Conservation (phyloP, 495 filamentous ascomycete genomes). For the Neurospora tetrasperma region DNA sequence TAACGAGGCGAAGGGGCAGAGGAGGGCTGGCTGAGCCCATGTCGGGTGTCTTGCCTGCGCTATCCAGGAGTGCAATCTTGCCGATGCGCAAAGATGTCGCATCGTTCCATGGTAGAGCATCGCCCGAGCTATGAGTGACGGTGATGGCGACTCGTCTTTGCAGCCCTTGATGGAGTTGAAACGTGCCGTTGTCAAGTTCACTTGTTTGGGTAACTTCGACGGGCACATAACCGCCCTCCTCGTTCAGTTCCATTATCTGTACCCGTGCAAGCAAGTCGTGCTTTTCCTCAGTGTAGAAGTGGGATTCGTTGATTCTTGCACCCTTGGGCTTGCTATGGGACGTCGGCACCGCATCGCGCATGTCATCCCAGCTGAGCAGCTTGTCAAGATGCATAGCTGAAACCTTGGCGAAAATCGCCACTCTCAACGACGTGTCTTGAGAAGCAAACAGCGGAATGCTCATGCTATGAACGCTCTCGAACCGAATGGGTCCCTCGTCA, state of each 20-base stretch:
- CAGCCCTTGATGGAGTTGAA: slow-evolving; percentile 90
- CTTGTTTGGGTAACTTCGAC: slow-evolving; percentile 84
- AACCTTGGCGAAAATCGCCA: slow-evolving; percentile 90
- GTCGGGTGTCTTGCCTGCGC: slow-evolving; percentile 73
- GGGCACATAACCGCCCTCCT: slow-evolving; percentile 81
- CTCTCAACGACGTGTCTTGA: slow-evolving; percentile 61
- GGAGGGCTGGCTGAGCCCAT: slow-evolving; percentile 60
- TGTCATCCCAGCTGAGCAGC: slow-evolving; percentile 97
- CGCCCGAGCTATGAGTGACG: slow-evolving; percentile 79
- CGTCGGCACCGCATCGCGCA: slow-evolving; percentile 59
- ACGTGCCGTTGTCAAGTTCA: slow-evolving; percentile 73
- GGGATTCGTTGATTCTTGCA: slow-evolving; percentile 74
- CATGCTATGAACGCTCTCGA: slow-evolving; percentile 98
- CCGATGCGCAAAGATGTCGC: slow-evolving; percentile 66
- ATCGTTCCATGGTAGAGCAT: slow-evolving; percentile 78
- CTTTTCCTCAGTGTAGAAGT: slow-evolving; percentile 85
- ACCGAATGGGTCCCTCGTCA: slow-evolving; percentile 87
- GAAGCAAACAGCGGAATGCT: slow-evolving; percentile 83
- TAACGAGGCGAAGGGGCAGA: slow-evolving; percentile 63
- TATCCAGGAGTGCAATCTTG: slow-evolving; percentile 70
- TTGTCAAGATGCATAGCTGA: slow-evolving; percentile 94
- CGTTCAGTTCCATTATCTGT: slow-evolving; percentile 83
- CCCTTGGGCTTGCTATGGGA: slow-evolving; percentile 49
- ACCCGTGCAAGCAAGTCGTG: slow-evolving; percentile 85
- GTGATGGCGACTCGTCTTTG: slow-evolving; percentile 82